A percentile compares a stretch with the other conserved stretches of the same genome.
Conservation (phyloP, 345 rosid genomes). For the Linum lewisii region DNA sequence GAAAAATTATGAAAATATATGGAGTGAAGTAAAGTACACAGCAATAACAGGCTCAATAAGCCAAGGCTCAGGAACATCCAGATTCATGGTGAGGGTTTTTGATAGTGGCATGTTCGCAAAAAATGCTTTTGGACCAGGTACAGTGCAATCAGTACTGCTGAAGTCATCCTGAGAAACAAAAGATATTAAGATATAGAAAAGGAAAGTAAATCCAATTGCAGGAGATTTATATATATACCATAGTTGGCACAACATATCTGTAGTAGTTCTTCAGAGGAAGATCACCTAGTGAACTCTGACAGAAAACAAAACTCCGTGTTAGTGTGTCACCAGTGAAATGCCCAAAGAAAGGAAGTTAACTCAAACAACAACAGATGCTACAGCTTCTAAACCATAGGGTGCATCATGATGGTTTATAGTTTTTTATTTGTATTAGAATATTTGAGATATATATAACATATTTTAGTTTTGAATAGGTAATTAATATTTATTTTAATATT, state of each 20-base stretch:
- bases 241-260: slow-evolving; percentile 85
- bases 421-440: no score
- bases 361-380: not conserved
- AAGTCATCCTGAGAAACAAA: slow-evolving; percentile 75
- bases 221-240: slow-evolving; percentile 38
- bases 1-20: not conserved
- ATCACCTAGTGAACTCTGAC: slow-evolving; percentile 97
- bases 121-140: slow-evolving; percentile 90
- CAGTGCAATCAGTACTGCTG: slow-evolving; percentile 52
- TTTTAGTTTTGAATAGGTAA: no score
- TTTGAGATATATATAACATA: no score
- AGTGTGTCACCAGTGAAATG: not conserved
- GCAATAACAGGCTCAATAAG: slow-evolving; percentile 96
- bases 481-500: no score
- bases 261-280: slow-evolving; percentile 97
- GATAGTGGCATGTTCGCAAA: slow-evolving; percentile 97
- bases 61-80: slow-evolving; percentile 99
- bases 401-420: no score
- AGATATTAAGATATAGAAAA: slow-evolving; percentile 20
- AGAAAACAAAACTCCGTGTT: slow-evolving; percentile 14
- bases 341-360: not conserved
- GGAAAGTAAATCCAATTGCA: slow-evolving; percentile 10
- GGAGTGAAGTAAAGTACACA: slow-evolving; percentile 50
- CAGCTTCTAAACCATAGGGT: not conserved
- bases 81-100: slow-evolving; percentile 98